phyloP scores from a whole-genome alignment of 208 protist genomes.

The Leishmania arabica region DNA sequence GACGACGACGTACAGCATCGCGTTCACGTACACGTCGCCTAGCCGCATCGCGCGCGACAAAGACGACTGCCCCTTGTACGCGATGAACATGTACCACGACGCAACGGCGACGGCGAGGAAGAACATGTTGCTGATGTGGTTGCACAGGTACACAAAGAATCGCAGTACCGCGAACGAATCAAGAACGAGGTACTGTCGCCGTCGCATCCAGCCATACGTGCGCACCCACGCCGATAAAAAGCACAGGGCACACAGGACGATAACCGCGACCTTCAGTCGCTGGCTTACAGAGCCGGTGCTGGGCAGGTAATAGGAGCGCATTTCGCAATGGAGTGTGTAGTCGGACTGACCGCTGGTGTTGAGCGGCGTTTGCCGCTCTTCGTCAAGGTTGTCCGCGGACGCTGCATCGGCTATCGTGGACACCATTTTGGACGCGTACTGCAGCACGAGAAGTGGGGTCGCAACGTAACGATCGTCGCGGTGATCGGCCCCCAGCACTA shows the following conservation, averaged over 20 bases:
- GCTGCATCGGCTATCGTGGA: constrained; percentile 12
- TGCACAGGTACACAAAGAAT: constrained; percentile 77
- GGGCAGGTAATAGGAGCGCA: constrained; percentile 43
- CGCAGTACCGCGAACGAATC: constrained; percentile 47
- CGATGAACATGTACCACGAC: constrained; percentile 76
- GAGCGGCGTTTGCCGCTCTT: constrained; percentile 25
- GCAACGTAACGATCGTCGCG: constrained; percentile 2
- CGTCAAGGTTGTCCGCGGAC: constrained; percentile 3
- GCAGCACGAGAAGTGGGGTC: constrained; percentile 57
- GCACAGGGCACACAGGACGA: constrained; percentile 55
- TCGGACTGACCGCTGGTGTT: not conserved
- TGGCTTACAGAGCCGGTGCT: constrained; percentile 33
- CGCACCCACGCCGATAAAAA: constrained; percentile 66
- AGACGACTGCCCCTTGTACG: constrained; percentile 59
- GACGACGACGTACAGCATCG: constrained; percentile 66
- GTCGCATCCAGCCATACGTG: constrained; percentile 85
- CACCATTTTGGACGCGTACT: constrained; percentile 53
- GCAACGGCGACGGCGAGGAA: constrained; percentile 48
- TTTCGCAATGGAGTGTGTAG: constrained; percentile 25
- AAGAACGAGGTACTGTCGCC: constrained; percentile 74
- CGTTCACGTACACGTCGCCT: constrained; percentile 60
- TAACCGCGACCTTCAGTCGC: constrained; percentile 58
- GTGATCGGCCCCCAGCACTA: constrained; percentile 32
- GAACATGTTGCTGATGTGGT: constrained; percentile 77
- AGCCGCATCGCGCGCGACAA: constrained; percentile 40